These are phyloP conservation scores for Mucor indicus DNA, from an alignment of 371 early-diverging fungal genomes.

Conservation along the genomic window DNA sequence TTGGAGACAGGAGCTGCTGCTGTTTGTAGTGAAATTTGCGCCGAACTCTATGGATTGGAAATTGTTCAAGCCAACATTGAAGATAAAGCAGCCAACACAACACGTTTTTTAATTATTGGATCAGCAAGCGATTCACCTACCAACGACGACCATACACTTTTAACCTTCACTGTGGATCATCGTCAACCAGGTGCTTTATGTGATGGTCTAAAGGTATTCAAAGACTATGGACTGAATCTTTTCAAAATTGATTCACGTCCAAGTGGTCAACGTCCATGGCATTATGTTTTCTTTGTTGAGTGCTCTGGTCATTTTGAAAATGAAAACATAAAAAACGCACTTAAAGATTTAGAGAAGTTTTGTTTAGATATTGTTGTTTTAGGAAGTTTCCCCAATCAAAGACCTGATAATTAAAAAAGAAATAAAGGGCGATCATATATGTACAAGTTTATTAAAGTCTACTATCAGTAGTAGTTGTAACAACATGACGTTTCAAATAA, in stretches of 20 bases:
- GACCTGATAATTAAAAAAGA: conserved; percentile 52
- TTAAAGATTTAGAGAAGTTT: conserved; percentile 63
- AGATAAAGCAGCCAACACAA: conserved; percentile 75
- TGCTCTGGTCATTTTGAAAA: conserved; percentile 78
- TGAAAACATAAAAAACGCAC: conserved; percentile 57
- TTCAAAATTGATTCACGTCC: conserved; percentile 94
- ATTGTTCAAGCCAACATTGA: conserved; percentile 75
- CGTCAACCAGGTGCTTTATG: conserved; percentile 88
- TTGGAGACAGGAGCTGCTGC: conserved; percentile 81
- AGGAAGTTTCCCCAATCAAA: conserved; percentile 82
- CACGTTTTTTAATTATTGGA: conserved; percentile 88
- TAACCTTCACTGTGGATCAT: conserved; percentile 88
- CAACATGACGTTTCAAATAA: conserved; percentile 68
- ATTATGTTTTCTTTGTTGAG: conserved; percentile 91
- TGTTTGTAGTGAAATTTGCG: conserved; percentile 78
- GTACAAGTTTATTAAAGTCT: conserved; percentile 2
- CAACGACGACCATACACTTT: conserved; percentile 73
- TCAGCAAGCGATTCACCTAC: conserved; percentile 71
- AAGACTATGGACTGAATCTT: conserved; percentile 76
- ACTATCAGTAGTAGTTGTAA: conserved; percentile 8
- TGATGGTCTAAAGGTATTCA: conserved; percentile 83
- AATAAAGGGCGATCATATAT: background rate
- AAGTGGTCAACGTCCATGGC: conserved; percentile 79
- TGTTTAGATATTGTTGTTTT: conserved; percentile 77
- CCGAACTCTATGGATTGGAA: conserved; percentile 78